A percentile compares a stretch with the other conserved stretches of the same genome.
Evolutionary conservation across 2,329 filamentous ascomycete species (phyloP).

Genomic region (Calonectria pauciramosa): DNA sequence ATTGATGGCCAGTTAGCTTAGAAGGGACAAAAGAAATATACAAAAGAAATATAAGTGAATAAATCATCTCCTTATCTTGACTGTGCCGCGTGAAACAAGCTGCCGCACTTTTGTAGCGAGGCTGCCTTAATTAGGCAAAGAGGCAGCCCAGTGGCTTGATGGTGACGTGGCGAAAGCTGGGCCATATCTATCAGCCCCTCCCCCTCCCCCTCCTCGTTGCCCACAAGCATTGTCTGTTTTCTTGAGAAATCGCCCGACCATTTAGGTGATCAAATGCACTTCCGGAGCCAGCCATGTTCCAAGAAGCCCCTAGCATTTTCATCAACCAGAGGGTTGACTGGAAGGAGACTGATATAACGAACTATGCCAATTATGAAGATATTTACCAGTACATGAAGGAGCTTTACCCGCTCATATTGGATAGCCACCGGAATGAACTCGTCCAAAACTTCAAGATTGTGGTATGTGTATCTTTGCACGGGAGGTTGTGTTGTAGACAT

Average conservation of each 20-base stretch:
- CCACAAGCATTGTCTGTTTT: no score
- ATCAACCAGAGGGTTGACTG: background rate
- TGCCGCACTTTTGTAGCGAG: background rate
- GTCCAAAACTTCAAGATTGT: conserved; percentile 3
- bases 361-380: background rate
- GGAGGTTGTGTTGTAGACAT: no score
- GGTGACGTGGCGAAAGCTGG: no score
- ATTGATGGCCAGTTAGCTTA: no score
- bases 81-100: no score
- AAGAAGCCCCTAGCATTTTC: background rate
- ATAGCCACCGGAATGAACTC: background rate
- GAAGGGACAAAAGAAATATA: no score
- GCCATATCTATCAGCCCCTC: background rate
- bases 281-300: background rate
- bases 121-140: background rate
- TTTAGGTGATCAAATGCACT: background rate
- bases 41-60: no score
- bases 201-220: background rate
- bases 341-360: background rate
- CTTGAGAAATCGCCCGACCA: no score
- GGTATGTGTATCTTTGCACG: background rate
- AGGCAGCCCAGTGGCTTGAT: background rate
- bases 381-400: background rate
- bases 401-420: background rate
- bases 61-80: no score